phyloP scores from a whole-genome alignment of 2,329 filamentous ascomycete species.

The Epichloe sp. region DNA sequence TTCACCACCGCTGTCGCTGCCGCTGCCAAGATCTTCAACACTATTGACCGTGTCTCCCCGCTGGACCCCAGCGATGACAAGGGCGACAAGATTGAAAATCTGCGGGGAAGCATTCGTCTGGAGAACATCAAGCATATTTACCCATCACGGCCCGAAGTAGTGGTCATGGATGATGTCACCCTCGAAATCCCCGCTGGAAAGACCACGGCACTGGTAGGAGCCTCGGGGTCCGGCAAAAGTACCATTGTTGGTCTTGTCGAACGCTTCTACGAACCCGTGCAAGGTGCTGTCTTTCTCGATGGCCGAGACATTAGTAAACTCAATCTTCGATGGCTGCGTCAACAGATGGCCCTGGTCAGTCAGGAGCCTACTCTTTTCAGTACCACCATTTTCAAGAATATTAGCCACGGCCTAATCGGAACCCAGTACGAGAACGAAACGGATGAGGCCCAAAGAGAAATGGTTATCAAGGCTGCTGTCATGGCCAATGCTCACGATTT shows the following conservation, averaged over 20 bases:
- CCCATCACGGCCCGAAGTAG: constrained; percentile 79
- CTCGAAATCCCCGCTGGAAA: constrained; percentile 77
- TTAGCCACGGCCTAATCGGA: constrained; percentile 80
- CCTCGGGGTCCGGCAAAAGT: constrained; percentile 88
- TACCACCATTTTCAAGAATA: constrained; percentile 81
- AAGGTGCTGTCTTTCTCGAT: constrained; percentile 66
- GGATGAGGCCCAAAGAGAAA: constrained; percentile 53
- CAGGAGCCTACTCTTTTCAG: constrained; percentile 89
- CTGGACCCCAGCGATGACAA: constrained; percentile 59
- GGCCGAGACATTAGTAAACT: constrained; percentile 68
- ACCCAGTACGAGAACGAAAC: constrained; percentile 56
- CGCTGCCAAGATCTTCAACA: constrained; percentile 82
- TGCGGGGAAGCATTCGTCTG: constrained; percentile 65
- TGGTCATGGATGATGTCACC: constrained; percentile 73
- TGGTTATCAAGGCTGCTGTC: constrained; percentile 69
- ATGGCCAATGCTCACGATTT: constrained; percentile 95
- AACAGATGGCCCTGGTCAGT: constrained; percentile 83
- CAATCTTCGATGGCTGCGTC: constrained; percentile 82
- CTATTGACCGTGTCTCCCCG: constrained; percentile 78
- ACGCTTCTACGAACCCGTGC: constrained; percentile 84
- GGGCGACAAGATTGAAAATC: constrained; percentile 59
- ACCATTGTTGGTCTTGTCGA: constrained; percentile 90
- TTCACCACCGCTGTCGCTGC: constrained; percentile 76
- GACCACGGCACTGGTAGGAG: constrained; percentile 83
- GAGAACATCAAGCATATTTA: constrained; percentile 85